A percentile compares a stretch with the other conserved stretches of the same genome.
Conservation (phyloP, 257 asterid species). For the Nicotiana knightiana region DNA sequence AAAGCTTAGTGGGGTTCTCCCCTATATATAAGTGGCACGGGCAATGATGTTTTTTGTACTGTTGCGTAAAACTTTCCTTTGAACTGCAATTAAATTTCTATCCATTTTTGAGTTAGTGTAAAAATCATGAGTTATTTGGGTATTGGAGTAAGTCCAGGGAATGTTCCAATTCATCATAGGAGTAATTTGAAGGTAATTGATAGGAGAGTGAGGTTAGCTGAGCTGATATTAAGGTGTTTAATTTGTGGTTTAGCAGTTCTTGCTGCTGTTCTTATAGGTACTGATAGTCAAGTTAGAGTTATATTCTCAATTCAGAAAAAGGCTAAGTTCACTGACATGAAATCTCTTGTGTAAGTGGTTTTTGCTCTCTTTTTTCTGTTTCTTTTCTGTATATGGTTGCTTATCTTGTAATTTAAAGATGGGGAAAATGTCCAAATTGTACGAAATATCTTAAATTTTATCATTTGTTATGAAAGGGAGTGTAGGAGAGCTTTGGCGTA, state of each 20-base stretch:
- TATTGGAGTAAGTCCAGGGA: constrained; percentile 96
- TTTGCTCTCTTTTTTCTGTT: neutral
- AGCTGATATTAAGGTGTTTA: constrained; percentile 59
- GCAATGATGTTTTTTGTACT: neutral
- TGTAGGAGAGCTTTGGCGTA: too few species aligned
- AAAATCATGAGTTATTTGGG: constrained; percentile 68
- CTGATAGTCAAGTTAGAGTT: constrained; percentile 77
- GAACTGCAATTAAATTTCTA: neutral
- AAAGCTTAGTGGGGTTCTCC: neutral
- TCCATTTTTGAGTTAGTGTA: neutral
- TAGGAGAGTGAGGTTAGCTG: constrained; percentile 60
- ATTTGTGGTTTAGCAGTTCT: constrained; percentile 59
- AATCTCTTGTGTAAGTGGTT: constrained; percentile 45
- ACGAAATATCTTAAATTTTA: too few species aligned
- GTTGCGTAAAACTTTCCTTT: neutral
- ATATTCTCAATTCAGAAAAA: constrained; percentile 68
- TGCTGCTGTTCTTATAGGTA: constrained; percentile 69
- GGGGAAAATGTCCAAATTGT: neutral
- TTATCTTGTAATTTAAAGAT: neutral
- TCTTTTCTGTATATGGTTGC: neutral
- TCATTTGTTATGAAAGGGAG: too few species aligned
- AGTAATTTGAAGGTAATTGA: constrained; percentile 72
- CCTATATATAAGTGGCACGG: neutral
- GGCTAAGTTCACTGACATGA: constrained; percentile 93
- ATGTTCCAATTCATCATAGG: constrained; percentile 74